These are phyloP conservation scores for Parastagonospora nodorum DNA, from an alignment of 2,329 filamentous ascomycete species.

Conservation along the genomic window DNA sequence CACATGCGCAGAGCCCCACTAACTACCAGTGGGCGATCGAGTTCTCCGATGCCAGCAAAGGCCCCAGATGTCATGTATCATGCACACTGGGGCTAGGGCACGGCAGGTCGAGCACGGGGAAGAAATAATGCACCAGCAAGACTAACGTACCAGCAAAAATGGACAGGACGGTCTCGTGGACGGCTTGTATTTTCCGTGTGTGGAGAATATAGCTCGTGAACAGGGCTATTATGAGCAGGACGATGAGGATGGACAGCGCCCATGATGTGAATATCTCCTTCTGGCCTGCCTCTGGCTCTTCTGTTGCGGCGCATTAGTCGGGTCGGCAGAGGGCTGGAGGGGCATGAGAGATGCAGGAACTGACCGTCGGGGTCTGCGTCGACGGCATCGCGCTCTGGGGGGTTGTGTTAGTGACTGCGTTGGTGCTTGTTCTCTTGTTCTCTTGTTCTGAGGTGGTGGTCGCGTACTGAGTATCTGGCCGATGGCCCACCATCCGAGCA, in stretches of 20 bases:
- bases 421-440: neutral
- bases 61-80: slow-evolving; percentile 9
- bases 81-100: slow-evolving; percentile 11
- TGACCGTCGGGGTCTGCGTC: slow-evolving; percentile 55
- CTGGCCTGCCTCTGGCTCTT: slow-evolving; percentile 78
- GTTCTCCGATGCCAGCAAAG: slow-evolving; percentile 7
- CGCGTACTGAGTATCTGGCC: slow-evolving; percentile 48
- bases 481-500: slow-evolving; percentile 44
- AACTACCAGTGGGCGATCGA: slow-evolving; percentile 12
- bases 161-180: slow-evolving; percentile 97
- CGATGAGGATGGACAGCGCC: slow-evolving; percentile 95
- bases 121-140: neutral
- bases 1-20: slow-evolving; percentile 18
- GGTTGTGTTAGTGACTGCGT: slow-evolving; percentile 17
- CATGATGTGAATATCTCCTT: slow-evolving; percentile 96
- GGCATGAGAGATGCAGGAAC: slow-evolving; percentile 19
- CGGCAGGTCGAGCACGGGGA: slow-evolving; percentile 1
- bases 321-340: slow-evolving; percentile 8
- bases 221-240: slow-evolving; percentile 89
- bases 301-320: slow-evolving; percentile 51
- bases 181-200: slow-evolving; percentile 93
- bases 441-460: slow-evolving; percentile 1
- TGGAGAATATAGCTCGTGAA: slow-evolving; percentile 97
- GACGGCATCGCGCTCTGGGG: slow-evolving; percentile 50
- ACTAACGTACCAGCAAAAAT: slow-evolving; percentile 81